Conservation (phyloP, 345 rosid genomes). For the Fremontodendron californicum region DNA sequence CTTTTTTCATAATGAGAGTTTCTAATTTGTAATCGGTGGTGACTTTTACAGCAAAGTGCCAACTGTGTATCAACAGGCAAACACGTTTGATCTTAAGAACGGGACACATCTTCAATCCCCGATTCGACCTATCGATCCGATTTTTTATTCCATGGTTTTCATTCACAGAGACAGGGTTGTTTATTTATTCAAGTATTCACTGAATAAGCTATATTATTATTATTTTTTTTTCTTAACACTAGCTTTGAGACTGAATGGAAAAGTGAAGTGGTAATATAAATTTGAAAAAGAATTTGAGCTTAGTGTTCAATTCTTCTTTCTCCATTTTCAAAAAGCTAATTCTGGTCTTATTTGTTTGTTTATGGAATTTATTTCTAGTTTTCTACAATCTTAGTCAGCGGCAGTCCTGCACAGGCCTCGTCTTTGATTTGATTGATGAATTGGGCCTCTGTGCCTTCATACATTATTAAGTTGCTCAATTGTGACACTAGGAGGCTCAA, state of each 20-base stretch:
- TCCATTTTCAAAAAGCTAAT: background rate
- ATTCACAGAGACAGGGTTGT: too few species aligned
- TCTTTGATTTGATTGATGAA: too few species aligned
- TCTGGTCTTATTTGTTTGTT: background rate
- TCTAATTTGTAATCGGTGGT: background rate
- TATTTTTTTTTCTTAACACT: background rate
- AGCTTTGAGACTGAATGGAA: too few species aligned
- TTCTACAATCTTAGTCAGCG: background rate
- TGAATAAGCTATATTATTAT: background rate
- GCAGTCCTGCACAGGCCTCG: too few species aligned
- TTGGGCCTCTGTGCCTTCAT: too few species aligned
- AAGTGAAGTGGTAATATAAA: too few species aligned
- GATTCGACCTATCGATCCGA: too few species aligned
- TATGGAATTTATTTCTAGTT: background rate
- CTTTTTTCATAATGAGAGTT: background rate
- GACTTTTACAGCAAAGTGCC: background rate
- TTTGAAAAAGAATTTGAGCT: background rate
- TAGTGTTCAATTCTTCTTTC: background rate
- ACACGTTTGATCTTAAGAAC: background rate
- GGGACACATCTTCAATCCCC: background rate
- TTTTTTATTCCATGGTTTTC: too few species aligned
- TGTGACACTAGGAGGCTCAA: background rate
- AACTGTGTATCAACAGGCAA: background rate
- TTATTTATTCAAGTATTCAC: background rate
- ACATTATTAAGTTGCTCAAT: background rate